Evolutionary conservation across 202 grass and related monocot species (phyloP), one percentile per base, ranked within the genome.

Genomic region (Schoenoplectus triqueter): DNA sequence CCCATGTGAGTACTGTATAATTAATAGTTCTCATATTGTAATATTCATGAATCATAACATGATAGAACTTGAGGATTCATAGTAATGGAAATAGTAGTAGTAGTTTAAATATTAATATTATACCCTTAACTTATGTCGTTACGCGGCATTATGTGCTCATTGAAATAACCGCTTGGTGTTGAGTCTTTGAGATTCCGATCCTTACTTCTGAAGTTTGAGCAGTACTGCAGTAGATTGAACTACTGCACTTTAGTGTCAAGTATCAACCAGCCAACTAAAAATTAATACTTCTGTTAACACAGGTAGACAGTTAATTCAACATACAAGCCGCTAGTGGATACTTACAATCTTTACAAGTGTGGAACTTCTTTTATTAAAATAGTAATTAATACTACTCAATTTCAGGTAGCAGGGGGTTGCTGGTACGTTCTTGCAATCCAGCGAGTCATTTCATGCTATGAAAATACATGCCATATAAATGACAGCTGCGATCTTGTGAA

Each of bases 361-460:
- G 6, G 31, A 13, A 78, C 52, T 78, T 59, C 13, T 6, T 41
- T 48, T 15, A 69, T 15, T 76, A 76, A 78, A 31, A n/a, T 17
- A 59, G 6, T 55, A 59, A 78, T 7, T 59, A 42, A 52, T 14
- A 31, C 4, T 40, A 39, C 50, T 3, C 18, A 66, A 77, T 87
- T 84, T 78, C 89, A 98, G 95, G 94, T 98, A 63, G 89, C 92
- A 54, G 95, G 95, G 82, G 91, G 95, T 0, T 95, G 95, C 73
- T 98, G 95, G 95, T 98, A 98, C 41, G 89, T 98, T 91, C 93
- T 98, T 84, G 93, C 95, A 15, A 98, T 98, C 60, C 95, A 98
- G 64, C 89, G 95, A 8, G 92, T 98, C 2, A 85, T 92, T 18
- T 86, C 90, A n/a, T 98, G 95, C 84, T 89, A 92, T 60, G 92